A percentile compares a stretch with the other conserved stretches of the same genome.
Conservation (phyloP, 2,329 filamentous ascomycete genomes). For the Verticillium isaacii region DNA sequence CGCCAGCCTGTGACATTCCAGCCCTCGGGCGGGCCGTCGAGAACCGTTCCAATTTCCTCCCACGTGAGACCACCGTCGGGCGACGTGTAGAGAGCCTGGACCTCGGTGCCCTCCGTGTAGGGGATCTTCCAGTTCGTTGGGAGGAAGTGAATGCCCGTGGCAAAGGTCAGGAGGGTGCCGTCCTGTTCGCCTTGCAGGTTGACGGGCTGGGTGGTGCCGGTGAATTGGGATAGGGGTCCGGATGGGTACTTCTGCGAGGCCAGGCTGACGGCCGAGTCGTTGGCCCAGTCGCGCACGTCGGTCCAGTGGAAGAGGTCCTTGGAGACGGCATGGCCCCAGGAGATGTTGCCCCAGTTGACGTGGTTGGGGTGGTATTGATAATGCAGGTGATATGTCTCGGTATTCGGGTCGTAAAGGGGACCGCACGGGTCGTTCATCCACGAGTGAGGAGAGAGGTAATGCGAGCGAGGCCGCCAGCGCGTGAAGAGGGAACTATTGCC, state of each 20-base stretch:
- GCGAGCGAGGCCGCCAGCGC: slow-evolving; percentile 19
- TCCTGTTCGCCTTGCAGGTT: slow-evolving; percentile 9
- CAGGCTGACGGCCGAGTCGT: slow-evolving; percentile 10
- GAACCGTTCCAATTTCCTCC: slow-evolving; percentile 10
- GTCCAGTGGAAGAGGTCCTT: slow-evolving; percentile 58
- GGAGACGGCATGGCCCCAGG: slow-evolving; percentile 64
- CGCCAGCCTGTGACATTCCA: slow-evolving; percentile 14
- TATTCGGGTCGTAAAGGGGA: slow-evolving; percentile 47
- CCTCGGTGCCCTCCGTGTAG: slow-evolving; percentile 11
- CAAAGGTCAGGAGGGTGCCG: slow-evolving; percentile 11
- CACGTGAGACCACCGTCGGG: slow-evolving; percentile 9
- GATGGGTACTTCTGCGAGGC: slow-evolving; percentile 6
- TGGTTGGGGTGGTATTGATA: slow-evolving; percentile 49
- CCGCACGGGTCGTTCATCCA: slow-evolving; percentile 64
- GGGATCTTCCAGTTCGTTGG: slow-evolving; percentile 14
- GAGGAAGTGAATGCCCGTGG: slow-evolving; percentile 10
- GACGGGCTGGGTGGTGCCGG: slow-evolving; percentile 10
- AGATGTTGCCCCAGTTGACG: slow-evolving; percentile 51
- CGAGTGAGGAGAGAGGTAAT: slow-evolving; percentile 47
- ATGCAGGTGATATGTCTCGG: slow-evolving; percentile 59
- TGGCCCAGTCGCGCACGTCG: slow-evolving; percentile 9
- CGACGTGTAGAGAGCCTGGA: slow-evolving; percentile 9
- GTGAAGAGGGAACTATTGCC: slow-evolving; percentile 14
- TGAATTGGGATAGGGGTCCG: slow-evolving; percentile 9
- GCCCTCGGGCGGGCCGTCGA: slow-evolving; percentile 9